Base-by-base conservation (phyloP, 331 rosid genomes). In the Dryas integrifolia region DNA sequence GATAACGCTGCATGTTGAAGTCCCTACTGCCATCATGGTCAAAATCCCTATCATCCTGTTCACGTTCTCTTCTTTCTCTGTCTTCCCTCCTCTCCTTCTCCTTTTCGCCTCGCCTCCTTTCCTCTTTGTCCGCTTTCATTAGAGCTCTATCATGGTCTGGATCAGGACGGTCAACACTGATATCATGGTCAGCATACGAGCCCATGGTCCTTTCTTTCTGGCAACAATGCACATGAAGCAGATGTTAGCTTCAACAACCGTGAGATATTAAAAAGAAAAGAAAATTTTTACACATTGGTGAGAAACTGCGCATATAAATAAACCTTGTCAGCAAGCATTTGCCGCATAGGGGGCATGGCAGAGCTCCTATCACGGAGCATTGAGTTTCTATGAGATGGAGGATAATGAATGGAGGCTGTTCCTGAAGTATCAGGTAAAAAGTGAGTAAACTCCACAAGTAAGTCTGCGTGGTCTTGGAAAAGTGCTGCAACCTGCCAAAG, bases 81-180 rank as follows among this genome's bases (percentile, higher is more conserved):
- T 87, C 97, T 53, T 94, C 97, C 79, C 89, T 85, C 71, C 80
- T 82, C 30, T 92, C 96, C 76, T 85, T 94, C 73, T 91, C 98
- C 81, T 90, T 92, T 70, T 90, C 97, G 13, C 83, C 71, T 4
- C 84, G 92, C 81, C 86, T 82, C 76, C 86, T 88, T 73, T 86
- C 91, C 76, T 95, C 97, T 87, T 82, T 89, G 67, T 92, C 96
- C 24, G 18, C 74, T 78, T 86, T 88, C 86, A 85, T 81, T 66
- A 86, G 65, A 58, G 85, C 71, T 72, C 89, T 82, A 70, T 88
- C 98, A 64, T 84, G 89, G 72, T 92, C 98, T 16, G 82, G 83
- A 61, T 88, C 98, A 60, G 98, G 93, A 55, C 82, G 89, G 73
- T 92, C 98, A 82, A 90, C 98, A 85, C 94, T 92, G 53, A 79